Conservation (phyloP, 2,329 filamentous ascomycete species). For the Pseudonectria foliicola region DNA sequence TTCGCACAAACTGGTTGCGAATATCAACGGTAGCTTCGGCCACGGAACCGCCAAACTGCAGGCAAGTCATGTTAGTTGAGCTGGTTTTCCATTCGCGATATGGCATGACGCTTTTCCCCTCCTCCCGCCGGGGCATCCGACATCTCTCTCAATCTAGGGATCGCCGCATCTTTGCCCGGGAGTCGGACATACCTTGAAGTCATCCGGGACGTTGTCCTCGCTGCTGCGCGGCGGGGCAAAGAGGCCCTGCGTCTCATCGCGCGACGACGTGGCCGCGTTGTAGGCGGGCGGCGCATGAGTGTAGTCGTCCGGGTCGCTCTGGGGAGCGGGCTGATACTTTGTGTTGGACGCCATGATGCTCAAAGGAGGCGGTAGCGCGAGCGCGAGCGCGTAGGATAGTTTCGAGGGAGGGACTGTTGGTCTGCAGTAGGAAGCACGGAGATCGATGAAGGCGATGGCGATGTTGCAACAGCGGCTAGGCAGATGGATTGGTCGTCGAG, state of each 20-base stretch:
- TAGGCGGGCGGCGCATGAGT: constrained; percentile 81
- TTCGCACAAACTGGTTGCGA: constrained; percentile 92
- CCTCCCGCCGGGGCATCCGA: too few relatives aligned
- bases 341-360: constrained; percentile 63
- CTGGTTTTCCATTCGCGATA: neutral
- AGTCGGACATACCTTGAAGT: constrained; percentile 68
- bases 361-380: neutral
- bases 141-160: neutral
- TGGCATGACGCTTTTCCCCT: too few relatives aligned
- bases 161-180: neutral
- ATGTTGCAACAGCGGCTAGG: constrained; percentile 9
- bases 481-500: constrained; percentile 8
- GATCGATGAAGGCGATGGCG: constrained; percentile 1
- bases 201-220: constrained; percentile 88
- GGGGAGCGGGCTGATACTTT: constrained; percentile 77
- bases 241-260: constrained; percentile 49
- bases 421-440: neutral
- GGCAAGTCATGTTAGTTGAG: constrained; percentile 8
- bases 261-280: constrained; percentile 45
- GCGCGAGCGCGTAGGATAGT: too few relatives aligned
- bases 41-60: constrained; percentile 81
- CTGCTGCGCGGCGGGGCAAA: constrained; percentile 66
- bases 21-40: constrained; percentile 93
- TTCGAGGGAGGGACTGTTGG: too few relatives aligned
- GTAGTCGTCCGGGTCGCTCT: constrained; percentile 81